Percentiles rank a stretch among this genome's conserved stretches.
phyloP scores from a whole-genome alignment of 192 early-diverging fungal genomes.

The Jimgerdemannia flammicorona region DNA sequence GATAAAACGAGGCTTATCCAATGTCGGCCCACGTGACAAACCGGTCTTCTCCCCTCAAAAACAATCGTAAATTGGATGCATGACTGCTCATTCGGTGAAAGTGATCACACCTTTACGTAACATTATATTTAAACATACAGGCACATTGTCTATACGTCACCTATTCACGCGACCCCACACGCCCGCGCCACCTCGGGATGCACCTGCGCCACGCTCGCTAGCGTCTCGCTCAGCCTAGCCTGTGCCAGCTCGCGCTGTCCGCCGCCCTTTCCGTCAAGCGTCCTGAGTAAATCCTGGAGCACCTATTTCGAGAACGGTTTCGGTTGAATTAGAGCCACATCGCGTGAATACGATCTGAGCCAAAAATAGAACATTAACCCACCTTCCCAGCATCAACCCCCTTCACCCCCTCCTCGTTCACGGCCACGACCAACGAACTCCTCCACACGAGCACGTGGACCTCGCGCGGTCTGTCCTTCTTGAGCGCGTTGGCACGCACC shows the following conservation, averaged over 20 bases:
- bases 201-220: background rate
- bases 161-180: background rate
- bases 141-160: background rate
- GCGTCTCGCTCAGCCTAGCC: slow-evolving; percentile 11
- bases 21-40: too few relatives aligned
- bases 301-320: slow-evolving; percentile 24
- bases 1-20: too few relatives aligned
- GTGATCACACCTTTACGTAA: too few relatives aligned
- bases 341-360: background rate
- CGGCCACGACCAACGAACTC: slow-evolving; percentile 33
- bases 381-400: slow-evolving; percentile 23
- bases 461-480: slow-evolving; percentile 20
- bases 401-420: slow-evolving; percentile 25
- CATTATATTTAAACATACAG: too few relatives aligned
- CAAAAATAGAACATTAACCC: background rate
- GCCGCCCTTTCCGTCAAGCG: slow-evolving; percentile 44
- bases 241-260: slow-evolving; percentile 46
- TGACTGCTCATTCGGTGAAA: too few relatives aligned
- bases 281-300: slow-evolving; percentile 36
- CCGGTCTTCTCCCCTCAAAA: too few relatives aligned
- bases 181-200: background rate
- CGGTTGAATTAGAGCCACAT: background rate
- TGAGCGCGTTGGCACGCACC: slow-evolving; percentile 39
- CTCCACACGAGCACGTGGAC: slow-evolving; percentile 43
- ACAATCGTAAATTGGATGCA: too few relatives aligned